These are phyloP conservation scores for Rosa multiflora DNA, from an alignment of 306 rosid species.

Conservation along the genomic window DNA sequence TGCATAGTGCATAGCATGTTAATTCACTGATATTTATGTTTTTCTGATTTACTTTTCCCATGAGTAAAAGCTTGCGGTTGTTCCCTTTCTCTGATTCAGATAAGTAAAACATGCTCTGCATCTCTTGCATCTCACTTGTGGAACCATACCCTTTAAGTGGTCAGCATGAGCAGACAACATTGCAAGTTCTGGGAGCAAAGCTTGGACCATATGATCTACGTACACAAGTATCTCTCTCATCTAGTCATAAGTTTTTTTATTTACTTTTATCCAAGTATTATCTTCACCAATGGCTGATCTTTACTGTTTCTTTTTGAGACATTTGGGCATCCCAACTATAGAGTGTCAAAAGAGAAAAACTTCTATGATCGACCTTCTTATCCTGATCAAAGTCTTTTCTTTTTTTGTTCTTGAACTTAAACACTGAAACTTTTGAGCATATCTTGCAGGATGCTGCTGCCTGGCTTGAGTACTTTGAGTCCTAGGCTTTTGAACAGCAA, in stretches of 20 bases:
- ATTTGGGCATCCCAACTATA: not conserved
- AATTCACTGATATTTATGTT: not conserved
- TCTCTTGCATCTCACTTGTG: conserved; percentile 92
- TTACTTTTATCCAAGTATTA: not conserved
- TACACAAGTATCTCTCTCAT: conserved; percentile 66
- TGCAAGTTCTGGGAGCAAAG: conserved; percentile 88
- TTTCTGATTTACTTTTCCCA: not conserved
- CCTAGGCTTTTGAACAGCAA: conserved; percentile 99
- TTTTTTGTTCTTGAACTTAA: too few relatives aligned
- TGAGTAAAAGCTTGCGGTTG: conserved; percentile 16
- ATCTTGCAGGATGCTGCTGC: conserved; percentile 92
- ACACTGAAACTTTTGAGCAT: not conserved
- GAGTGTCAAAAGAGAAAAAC: not conserved
- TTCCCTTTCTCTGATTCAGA: conserved; percentile 43
- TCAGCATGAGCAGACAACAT: conserved; percentile 97
- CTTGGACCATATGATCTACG: conserved; percentile 96
- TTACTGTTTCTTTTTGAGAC: not conserved
- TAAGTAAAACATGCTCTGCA: conserved; percentile 95
- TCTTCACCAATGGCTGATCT: not conserved
- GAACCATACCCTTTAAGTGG: conserved; percentile 97
- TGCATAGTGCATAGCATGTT: not conserved
- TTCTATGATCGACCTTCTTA: not conserved
- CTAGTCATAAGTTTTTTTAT: not conserved
- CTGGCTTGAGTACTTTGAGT: conserved; percentile 98
- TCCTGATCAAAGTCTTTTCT: too few relatives aligned